Evolutionary conservation across 805 yeast genomes (phyloP).

Genomic region (Wickerhamiella spandovensis): DNA sequence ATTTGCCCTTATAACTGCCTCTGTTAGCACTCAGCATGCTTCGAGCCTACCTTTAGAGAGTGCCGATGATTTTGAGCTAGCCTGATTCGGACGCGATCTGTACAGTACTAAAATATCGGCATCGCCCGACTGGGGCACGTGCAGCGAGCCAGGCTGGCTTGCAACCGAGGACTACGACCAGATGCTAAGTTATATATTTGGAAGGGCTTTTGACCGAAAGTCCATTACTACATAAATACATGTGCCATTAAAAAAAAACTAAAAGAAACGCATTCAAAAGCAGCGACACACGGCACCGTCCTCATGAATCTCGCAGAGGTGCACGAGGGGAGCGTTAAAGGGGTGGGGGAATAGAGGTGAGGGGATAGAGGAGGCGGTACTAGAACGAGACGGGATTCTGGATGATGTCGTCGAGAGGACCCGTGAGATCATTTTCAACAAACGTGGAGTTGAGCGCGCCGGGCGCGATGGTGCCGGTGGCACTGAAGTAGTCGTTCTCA

Average conservation of each 20-base stretch:
- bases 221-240: not conserved
- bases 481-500: not conserved
- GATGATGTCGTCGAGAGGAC: not conserved
- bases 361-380: not conserved
- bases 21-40: too few species aligned
- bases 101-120: too few species aligned
- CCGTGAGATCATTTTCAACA: not conserved
- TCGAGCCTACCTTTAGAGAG: too few species aligned
- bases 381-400: not conserved
- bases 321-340: not conserved
- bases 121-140: constrained; percentile 90
- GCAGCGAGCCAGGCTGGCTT: constrained; percentile 95
- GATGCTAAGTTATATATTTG: constrained; percentile 80
- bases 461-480: not conserved
- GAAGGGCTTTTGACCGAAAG: constrained; percentile 30
- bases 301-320: not conserved
- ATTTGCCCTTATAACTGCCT: too few species aligned
- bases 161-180: constrained; percentile 97
- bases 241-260: not conserved
- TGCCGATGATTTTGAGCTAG: too few species aligned
- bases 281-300: not conserved
- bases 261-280: not conserved
- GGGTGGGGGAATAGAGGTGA: too few species aligned
- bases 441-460: not conserved
- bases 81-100: too few species aligned